Base-by-base conservation (phyloP, 352 stramenopile genomes). In the Peronospora destructor region DNA sequence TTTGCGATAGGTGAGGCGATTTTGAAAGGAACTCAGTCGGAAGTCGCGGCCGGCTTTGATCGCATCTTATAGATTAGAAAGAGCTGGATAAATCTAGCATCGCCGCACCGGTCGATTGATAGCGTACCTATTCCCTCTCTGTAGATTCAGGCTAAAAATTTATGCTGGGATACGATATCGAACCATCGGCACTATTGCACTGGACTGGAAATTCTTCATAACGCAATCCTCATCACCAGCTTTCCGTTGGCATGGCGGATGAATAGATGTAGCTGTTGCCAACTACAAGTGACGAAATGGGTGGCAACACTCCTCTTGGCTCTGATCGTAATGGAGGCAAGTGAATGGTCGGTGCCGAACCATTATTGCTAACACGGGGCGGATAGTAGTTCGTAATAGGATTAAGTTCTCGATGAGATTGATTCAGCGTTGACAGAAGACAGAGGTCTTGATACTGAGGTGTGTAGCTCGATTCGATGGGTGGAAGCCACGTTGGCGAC, bases 211-310 rank as follows among this genome's bases (percentile, higher is more conserved):
- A 6, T 26, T 26, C 23, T 26, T 26, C 4, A 26, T 26, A 6
- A 4, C 23, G 23, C 23, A 26, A 26, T 26, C 4, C 23, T 26
- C 23, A 32, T 9, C 33, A 62, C 58, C 58, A 66, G 8, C 19
- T 59, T n/a, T 48, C 36, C 7, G 37, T 23, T 6, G 30, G 19
- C 29, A 21, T 42, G 8, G 41, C 34, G 7, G 25, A 61, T 49
- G 28, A 45, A 16, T 38, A 51, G 21, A 13, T 44, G 21, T 37
- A 64, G 37, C 44, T 53, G 13, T 48, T 45, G 13, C 25, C 40
- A 12, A 35, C 42, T 16, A 77, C 64, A 0, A 83, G 52, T n/a
- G 72, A 83, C 45, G 72, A 75, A 60, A 83, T 76, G 9, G 72
- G 67, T 33, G 72, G 72, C n/a, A 83, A 46, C 41, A 80, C 5